These are phyloP conservation scores for Phylloporus arenicola DNA, from an alignment of 768 basidiomycete species.

Conservation along the genomic window DNA sequence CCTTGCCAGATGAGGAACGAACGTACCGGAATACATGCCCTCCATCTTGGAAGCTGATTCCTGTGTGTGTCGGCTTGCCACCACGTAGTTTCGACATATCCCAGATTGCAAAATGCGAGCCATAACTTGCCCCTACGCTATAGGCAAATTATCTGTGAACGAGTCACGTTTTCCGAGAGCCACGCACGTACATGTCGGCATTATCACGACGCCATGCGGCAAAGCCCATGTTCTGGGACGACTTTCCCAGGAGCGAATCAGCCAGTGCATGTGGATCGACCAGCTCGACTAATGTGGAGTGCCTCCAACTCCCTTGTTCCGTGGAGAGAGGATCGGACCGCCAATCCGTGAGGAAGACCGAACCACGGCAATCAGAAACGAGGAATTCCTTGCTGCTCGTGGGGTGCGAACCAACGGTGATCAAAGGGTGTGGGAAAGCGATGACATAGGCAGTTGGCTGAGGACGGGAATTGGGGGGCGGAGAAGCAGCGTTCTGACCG, in stretches of 20 bases:
- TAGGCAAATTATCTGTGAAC: neutral
- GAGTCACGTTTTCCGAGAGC: neutral
- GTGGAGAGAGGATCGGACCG: slow-evolving; percentile 57
- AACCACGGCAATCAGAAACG: slow-evolving; percentile 69
- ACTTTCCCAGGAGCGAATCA: slow-evolving; percentile 42
- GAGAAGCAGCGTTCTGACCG: slow-evolving; percentile 22
- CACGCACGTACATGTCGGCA: slow-evolving; percentile 60
- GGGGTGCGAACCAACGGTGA: slow-evolving; percentile 64
- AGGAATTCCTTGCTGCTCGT: slow-evolving; percentile 73
- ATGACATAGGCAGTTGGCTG: slow-evolving; percentile 79
- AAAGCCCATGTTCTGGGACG: slow-evolving; percentile 48
- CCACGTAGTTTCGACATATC: slow-evolving; percentile 67
- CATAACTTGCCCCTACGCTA: slow-evolving; percentile 74
- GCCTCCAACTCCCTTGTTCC: slow-evolving; percentile 52
- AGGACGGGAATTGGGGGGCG: slow-evolving; percentile 36
- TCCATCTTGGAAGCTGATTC: slow-evolving; percentile 61
- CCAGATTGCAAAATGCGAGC: slow-evolving; percentile 71
- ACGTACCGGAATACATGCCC: slow-evolving; percentile 60
- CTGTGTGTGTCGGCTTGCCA: slow-evolving; percentile 63
- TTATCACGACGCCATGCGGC: slow-evolving; percentile 69
- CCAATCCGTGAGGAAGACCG: slow-evolving; percentile 80
- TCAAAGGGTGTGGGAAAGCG: slow-evolving; percentile 66
- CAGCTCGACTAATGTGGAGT: slow-evolving; percentile 64
- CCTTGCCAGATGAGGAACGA: neutral
- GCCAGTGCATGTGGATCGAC: slow-evolving; percentile 63